Percentiles rank a stretch among this genome's conserved stretches.
phyloP scores from a whole-genome alignment of 192 early-diverging fungal species.

The Mycoemilia scoparia region DNA sequence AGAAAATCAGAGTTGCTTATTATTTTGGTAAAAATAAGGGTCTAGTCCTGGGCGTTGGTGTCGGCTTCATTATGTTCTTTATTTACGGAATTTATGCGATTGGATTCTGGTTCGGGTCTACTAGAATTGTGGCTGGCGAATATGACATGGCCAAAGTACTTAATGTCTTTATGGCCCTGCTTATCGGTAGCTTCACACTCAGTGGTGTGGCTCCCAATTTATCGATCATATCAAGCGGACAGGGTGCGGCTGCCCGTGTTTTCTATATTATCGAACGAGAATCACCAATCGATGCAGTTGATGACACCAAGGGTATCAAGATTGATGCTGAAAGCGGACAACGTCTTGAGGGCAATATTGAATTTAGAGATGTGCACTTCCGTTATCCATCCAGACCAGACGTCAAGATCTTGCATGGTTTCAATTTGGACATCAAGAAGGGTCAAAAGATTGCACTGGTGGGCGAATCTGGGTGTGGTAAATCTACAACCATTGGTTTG shows the following conservation, averaged over 20 bases:
- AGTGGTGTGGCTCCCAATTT: slow-evolving; percentile 48
- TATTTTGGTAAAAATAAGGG: slow-evolving; percentile 41
- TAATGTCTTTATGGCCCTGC: slow-evolving; percentile 66
- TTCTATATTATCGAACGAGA: slow-evolving; percentile 66
- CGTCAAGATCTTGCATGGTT: slow-evolving; percentile 57
- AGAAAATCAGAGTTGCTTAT: slow-evolving; percentile 45
- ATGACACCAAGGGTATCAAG: slow-evolving; percentile 9
- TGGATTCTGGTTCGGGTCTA: slow-evolving; percentile 61
- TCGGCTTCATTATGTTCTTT: slow-evolving; percentile 50
- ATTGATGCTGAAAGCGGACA: slow-evolving; percentile 19
- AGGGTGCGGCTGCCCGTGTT: slow-evolving; percentile 63
- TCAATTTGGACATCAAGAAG: slow-evolving; percentile 51
- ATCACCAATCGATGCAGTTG: slow-evolving; percentile 48
- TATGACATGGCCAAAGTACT: slow-evolving; percentile 36
- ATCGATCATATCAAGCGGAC: slow-evolving; percentile 44
- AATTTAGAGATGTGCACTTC: slow-evolving; percentile 65
- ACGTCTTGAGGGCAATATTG: slow-evolving; percentile 39
- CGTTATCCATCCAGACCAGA: slow-evolving; percentile 68
- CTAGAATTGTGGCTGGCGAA: slow-evolving; percentile 25
- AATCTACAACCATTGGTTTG: slow-evolving; percentile 67
- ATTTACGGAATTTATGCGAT: slow-evolving; percentile 59
- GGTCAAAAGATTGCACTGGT: slow-evolving; percentile 81
- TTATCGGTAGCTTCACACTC: slow-evolving; percentile 63
- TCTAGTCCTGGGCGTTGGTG: slow-evolving; percentile 34
- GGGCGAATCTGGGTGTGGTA: slow-evolving; percentile 69